Conservation (phyloP, 257 asterid species). For the Solanum bukasovii region DNA sequence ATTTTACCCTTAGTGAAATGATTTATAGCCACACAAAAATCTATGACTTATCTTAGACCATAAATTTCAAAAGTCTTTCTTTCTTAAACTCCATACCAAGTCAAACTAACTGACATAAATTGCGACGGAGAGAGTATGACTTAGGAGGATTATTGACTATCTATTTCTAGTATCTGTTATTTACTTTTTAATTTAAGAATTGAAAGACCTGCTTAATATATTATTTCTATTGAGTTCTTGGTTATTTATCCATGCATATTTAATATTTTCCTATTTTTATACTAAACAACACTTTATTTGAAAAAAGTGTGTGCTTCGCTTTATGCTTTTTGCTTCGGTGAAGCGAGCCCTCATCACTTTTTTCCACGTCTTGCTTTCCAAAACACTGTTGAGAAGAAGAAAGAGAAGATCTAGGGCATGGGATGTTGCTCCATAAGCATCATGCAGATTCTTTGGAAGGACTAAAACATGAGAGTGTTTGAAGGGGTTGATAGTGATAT, state of each 20-base stretch:
- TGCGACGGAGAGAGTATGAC: neutral
- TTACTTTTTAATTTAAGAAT: neutral
- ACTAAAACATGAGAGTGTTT: neutral
- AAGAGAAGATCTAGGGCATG: neutral
- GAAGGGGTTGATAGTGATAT: neutral
- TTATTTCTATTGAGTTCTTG: neutral
- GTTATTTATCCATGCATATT: neutral
- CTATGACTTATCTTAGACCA: neutral
- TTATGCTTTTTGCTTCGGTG: neutral
- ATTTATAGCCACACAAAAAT: neutral
- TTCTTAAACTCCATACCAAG: neutral
- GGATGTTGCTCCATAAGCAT: neutral
- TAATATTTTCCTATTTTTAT: neutral
- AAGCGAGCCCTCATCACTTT: neutral
- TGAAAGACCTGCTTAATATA: neutral
- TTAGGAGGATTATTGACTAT: neutral
- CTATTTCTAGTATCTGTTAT: neutral
- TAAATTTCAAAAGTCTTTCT: neutral
- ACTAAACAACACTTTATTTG: neutral
- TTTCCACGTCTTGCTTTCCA: neutral
- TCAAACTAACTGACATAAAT: neutral
- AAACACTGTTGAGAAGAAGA: neutral
- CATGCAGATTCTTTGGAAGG: neutral
- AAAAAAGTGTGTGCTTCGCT: neutral
- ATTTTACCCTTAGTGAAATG: neutral